Evolutionary conservation across 2,329 filamentous ascomycete species (phyloP).

Genomic region (Zopfia rhizophila): DNA sequence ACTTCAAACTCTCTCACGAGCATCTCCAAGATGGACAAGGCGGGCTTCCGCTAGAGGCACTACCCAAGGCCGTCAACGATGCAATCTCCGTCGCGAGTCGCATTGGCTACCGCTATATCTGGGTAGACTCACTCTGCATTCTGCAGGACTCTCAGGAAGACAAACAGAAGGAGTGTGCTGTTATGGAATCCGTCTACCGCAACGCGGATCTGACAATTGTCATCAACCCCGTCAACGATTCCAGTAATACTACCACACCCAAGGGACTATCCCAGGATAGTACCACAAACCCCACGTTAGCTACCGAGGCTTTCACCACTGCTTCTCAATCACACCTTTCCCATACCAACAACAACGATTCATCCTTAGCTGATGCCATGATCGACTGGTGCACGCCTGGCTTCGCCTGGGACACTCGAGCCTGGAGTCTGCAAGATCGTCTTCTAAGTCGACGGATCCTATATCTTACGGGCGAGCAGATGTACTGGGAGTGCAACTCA

Average conservation of each 20-base stretch:
- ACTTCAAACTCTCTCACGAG: constrained; percentile 32
- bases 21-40: constrained; percentile 25
- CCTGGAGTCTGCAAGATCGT: constrained; percentile 49
- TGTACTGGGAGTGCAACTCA: constrained; percentile 52
- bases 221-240: constrained; percentile 28
- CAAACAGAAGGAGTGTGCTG: constrained; percentile 40
- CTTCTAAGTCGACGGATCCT: constrained; percentile 48
- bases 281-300: not conserved
- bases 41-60: constrained; percentile 25
- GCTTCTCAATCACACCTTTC: not conserved
- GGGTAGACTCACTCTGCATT: constrained; percentile 47
- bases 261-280: not conserved
- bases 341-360: too few relatives aligned
- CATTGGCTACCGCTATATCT: constrained; percentile 46
- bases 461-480: constrained; percentile 42
- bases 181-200: constrained; percentile 46
- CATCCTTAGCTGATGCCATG: constrained; percentile 1
- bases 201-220: constrained; percentile 47
- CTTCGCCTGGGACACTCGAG: constrained; percentile 48
- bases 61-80: constrained; percentile 36
- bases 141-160: constrained; percentile 46
- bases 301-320: not conserved
- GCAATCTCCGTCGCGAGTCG: constrained; percentile 38
- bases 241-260: constrained; percentile 5
- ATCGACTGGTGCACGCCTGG: constrained; percentile 30